Percentiles rank a stretch among this genome's conserved stretches.
These are phyloP conservation scores for Lactarius deliciosus DNA, from an alignment of 768 basidiomycete species.

Conservation along the genomic window DNA sequence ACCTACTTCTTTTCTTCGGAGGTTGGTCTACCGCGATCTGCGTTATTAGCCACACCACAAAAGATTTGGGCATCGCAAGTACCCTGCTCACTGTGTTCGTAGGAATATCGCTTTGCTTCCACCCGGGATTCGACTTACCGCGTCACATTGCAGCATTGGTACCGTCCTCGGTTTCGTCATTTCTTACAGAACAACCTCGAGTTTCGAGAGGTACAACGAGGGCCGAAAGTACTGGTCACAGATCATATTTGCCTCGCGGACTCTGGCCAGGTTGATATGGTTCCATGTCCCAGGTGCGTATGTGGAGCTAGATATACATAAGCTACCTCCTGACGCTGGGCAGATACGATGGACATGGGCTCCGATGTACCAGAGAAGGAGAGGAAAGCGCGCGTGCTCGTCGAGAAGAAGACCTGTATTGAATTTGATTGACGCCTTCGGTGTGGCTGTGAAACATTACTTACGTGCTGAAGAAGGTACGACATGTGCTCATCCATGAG, in stretches of 20 bases:
- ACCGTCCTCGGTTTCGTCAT: conserved; percentile 76
- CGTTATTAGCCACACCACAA: conserved; percentile 49
- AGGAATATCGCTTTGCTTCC: not conserved
- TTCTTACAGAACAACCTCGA: conserved; percentile 68
- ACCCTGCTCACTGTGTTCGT: conserved; percentile 71
- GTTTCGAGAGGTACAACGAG: conserved; percentile 77
- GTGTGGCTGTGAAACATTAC: conserved; percentile 69
- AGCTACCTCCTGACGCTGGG: not conserved
- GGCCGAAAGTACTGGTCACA: conserved; percentile 68
- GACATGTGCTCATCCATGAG: conserved; percentile 12
- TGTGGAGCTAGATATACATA: not conserved
- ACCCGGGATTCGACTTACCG: conserved; percentile 25
- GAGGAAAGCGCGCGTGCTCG: conserved; percentile 48
- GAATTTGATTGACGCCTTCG: conserved; percentile 65
- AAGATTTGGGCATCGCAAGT: conserved; percentile 45
- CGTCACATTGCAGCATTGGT: conserved; percentile 45
- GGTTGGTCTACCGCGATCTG: conserved; percentile 61
- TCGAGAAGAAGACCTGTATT: conserved; percentile 73
- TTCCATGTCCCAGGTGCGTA: conserved; percentile 60
- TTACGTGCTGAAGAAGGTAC: conserved; percentile 31
- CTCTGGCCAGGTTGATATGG: conserved; percentile 62
- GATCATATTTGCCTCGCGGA: conserved; percentile 56
- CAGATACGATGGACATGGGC: conserved; percentile 34
- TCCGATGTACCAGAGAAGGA: conserved; percentile 32
- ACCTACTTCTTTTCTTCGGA: conserved; percentile 61